Base-by-base conservation (phyloP, 192 early-diverging fungal genomes). In the Umbelopsis isabellina region DNA sequence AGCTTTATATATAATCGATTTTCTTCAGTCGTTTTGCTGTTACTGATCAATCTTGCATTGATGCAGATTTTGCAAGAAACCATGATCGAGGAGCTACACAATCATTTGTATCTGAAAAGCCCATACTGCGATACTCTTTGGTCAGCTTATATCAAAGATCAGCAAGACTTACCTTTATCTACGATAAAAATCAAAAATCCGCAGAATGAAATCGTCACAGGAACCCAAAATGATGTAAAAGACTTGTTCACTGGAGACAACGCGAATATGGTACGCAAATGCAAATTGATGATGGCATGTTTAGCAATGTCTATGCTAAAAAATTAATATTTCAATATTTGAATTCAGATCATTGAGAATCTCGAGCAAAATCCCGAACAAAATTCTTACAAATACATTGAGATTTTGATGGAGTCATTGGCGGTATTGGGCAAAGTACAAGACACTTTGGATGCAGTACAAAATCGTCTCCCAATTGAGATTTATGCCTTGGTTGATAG, bases 71-170 rank as follows among this genome's bases (percentile, higher is more conserved):
- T 89, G 50, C 79, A 87, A 22, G 89, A 90, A 58, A 75, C 82
- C 11, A 80, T 92, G 11, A 86, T 91, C 46, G 92, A 92, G 58
- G 91, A 93, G 65, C 81, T 93, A 41, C 91, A 92, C 49, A 91
- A 86, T 72, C 90, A 92, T 72, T 74, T 93, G 8, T 93, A 93
- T 79, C 70, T 93, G 2, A 93, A 92, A 48, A 92, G 89, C 44
- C 84, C 88, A 13, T 92, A 92, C 67, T 91, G 90, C 66, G 91
- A 91, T 66, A 88, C 84, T 75, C 72, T 81, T 65, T 88, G 86
- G 86, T 70, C 76, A 2, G 74, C 72, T 46, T 88, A 88, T 76
- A 81, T 73, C 44, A 81, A 76, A 21, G 85, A 82, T 41, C 86
- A 88, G 66, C 79, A 84, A 71, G 64, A 74, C 49, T 79, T 61